A percentile compares a stretch with the other conserved stretches of the same genome.
phyloP scores from a whole-genome alignment of 306 rosid species.

The Cucurbita maxima region DNA sequence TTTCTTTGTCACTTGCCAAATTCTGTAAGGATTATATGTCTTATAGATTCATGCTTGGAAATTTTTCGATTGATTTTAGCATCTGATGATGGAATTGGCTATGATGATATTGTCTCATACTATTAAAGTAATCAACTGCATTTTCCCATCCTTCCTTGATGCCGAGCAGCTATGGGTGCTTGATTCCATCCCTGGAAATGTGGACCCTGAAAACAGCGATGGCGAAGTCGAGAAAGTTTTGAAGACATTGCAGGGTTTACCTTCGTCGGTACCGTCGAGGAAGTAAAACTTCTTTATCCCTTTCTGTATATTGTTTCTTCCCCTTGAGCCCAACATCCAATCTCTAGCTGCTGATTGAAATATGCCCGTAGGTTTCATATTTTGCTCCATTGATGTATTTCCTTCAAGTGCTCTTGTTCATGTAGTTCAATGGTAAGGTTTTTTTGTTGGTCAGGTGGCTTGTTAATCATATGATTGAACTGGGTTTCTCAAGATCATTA shows the following conservation, averaged over 20 bases:
- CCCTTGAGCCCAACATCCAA: not conserved
- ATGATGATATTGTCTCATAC: no score
- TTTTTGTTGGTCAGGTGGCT: constrained; percentile 64
- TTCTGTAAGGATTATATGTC: not conserved
- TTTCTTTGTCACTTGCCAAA: not conserved
- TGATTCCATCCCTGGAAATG: constrained; percentile 78
- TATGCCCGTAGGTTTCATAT: not conserved
- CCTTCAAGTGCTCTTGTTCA: not conserved
- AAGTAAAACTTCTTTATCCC: constrained; percentile 35
- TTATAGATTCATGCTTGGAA: not conserved
- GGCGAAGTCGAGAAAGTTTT: constrained; percentile 67
- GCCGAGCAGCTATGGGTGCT: constrained; percentile 90
- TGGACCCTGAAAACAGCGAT: constrained; percentile 29
- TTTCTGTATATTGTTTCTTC: constrained; percentile 1
- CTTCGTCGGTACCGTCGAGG: constrained; percentile 48
- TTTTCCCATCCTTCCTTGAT: constrained; percentile 14
- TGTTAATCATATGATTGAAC: constrained; percentile 68
- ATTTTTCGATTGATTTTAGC: no score
- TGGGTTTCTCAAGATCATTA: constrained; percentile 68
- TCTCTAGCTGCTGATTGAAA: not conserved
- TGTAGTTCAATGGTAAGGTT: not conserved
- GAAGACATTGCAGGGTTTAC: constrained; percentile 58
- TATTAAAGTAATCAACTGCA: not conserved
- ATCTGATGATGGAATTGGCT: no score
- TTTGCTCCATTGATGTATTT: not conserved